These are phyloP conservation scores for Leonotis leonurus DNA, from an alignment of 257 asterid species.

Conservation along the genomic window DNA sequence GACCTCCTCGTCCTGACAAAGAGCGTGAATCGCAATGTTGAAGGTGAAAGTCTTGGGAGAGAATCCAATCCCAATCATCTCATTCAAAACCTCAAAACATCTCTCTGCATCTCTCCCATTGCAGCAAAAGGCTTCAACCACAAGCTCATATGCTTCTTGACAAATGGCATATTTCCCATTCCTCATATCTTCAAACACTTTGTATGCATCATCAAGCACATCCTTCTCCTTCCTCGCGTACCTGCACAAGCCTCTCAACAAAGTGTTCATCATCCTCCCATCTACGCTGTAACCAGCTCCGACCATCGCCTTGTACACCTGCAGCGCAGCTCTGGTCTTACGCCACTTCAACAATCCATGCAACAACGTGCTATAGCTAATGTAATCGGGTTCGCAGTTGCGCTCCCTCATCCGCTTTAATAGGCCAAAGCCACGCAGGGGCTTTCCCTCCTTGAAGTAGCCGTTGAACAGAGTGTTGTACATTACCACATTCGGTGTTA, in stretches of 20 bases:
- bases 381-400: conserved; percentile 52
- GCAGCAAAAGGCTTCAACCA: conserved; percentile 57
- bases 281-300: conserved; percentile 39
- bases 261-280: conserved; percentile 65
- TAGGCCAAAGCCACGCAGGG: conserved; percentile 43
- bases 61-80: conserved; percentile 39
- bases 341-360: conserved; percentile 86
- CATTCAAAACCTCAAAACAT: conserved; percentile 27
- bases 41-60: conserved; percentile 57
- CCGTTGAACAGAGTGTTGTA: conserved; percentile 71
- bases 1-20: conserved; percentile 34
- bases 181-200: conserved; percentile 45
- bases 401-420: conserved; percentile 48
- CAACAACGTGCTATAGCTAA: conserved; percentile 53
- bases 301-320: conserved; percentile 43
- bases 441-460: conserved; percentile 69
- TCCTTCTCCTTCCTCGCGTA: conserved; percentile 35
- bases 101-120: conserved; percentile 27
- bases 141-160: conserved; percentile 38
- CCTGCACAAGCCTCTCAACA: conserved; percentile 65
- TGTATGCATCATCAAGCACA: conserved; percentile 29
- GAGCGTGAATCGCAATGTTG: conserved; percentile 31
- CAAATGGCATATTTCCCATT: conserved; percentile 12
- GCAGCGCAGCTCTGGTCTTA: conserved; percentile 32
- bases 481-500: conserved; percentile 50